Base-by-base conservation (phyloP, 768 basidiomycete species). In the Lactarius pseudohatsudake region DNA sequence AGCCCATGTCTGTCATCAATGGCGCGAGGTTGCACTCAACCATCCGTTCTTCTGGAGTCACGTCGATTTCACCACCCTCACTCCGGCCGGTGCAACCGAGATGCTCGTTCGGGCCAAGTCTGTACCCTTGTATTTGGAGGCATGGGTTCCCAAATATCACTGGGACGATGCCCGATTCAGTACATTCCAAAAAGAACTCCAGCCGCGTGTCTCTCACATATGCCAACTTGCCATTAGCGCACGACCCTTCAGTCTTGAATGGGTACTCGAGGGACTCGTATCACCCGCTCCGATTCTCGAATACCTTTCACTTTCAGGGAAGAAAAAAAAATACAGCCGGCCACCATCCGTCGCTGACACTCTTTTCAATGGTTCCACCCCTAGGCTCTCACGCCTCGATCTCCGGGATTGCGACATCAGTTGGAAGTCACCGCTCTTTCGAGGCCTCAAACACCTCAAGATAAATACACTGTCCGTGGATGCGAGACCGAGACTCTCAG, bases 351-450 rank as follows among this genome's bases (percentile, higher is more conserved):
- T 56, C 20, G 30, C 58, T 22, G 47, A 22, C n/a, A 22, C 47
- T 3, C 22, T 50, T 26, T 60, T 65, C 58, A 47, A 10, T 9
- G 59, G 53, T 1, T 9, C 36, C 36, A 40, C 59, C 0, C 64
- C 64, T 26, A 65, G 40, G 36, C 58, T 65, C n/a, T 50, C 38
- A 10, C 47, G 40, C 22, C 22, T 65, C 8, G 38, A 45, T 16
- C 43, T 64, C 20, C 3, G 30, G 2, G 15, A 36, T 1, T 64
- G 45, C 32, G 64, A 64, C 41, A 59, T 64, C 34, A 15, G 36
- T 22, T 65, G 64, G 64, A 36, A 30, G 16, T 60, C 64, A 11
- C 50, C 64, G 57, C 50, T 54, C 16, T 43, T 65, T 3, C 54
- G 22, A 53, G 26, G 36, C 20, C 57, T 65, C 9, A 43, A 26